phyloP scores from a whole-genome alignment of 2,329 filamentous ascomycete genomes.

The Taxawa tesnikishii region DNA sequence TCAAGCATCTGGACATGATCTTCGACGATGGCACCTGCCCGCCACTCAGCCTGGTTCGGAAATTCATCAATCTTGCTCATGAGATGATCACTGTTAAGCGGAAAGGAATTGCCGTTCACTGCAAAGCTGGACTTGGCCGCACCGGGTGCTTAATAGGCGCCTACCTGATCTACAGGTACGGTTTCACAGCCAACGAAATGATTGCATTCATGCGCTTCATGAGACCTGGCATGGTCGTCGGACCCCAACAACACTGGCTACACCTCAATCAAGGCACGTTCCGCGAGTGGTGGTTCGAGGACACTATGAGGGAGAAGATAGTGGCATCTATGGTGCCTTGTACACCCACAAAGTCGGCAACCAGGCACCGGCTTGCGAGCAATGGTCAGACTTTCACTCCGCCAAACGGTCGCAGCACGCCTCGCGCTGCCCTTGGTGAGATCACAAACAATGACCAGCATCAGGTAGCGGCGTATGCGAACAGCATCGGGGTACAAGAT shows the following conservation, averaged over 20 bases:
- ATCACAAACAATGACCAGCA: slow-evolving; percentile 66
- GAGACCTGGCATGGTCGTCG: slow-evolving; percentile 97
- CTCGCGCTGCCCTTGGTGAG: slow-evolving; percentile 78
- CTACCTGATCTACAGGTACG: slow-evolving; percentile 93
- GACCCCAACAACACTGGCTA: slow-evolving; percentile 96
- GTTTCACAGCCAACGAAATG: slow-evolving; percentile 93
- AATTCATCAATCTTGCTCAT: slow-evolving; percentile 90
- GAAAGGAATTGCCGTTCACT: slow-evolving; percentile 93
- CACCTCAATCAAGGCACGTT: slow-evolving; percentile 94
- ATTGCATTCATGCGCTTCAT: slow-evolving; percentile 98
- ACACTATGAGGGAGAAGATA: slow-evolving; percentile 68
- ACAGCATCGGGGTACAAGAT: slow-evolving; percentile 50
- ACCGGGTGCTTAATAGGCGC: slow-evolving; percentile 95
- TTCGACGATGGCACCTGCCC: slow-evolving; percentile 98
- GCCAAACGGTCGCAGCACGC: slow-evolving; percentile 58
- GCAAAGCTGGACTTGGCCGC: slow-evolving; percentile 90
- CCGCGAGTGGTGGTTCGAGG: slow-evolving; percentile 92
- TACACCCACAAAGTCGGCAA: slow-evolving; percentile 40
- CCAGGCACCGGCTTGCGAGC: slow-evolving; percentile 40
- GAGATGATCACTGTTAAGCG: slow-evolving; percentile 85
- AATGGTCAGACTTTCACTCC: slow-evolving; percentile 69
- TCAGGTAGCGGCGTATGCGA: slow-evolving; percentile 23
- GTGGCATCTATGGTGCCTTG: slow-evolving; percentile 45
- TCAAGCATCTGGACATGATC: slow-evolving; percentile 97
- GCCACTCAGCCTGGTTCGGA: slow-evolving; percentile 73